These are phyloP conservation scores for Solanum virginianum DNA, from an alignment of 257 asterid species.

Conservation along the genomic window DNA sequence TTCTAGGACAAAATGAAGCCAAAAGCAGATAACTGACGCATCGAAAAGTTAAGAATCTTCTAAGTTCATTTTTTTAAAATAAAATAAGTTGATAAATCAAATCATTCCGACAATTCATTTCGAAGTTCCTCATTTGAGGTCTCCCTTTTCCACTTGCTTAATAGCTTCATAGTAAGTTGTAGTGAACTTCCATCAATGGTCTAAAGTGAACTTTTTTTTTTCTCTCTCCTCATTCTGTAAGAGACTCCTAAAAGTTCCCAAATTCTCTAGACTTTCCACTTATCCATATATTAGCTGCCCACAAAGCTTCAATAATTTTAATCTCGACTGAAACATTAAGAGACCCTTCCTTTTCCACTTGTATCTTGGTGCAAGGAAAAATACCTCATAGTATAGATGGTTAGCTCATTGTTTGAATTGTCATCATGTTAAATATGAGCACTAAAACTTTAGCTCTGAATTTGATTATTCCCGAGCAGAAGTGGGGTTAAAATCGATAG, in stretches of 20 bases:
- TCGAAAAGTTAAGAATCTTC: neutral
- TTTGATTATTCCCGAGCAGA: no score
- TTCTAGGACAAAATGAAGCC: neutral
- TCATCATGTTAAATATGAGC: no score
- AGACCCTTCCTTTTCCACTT: neutral
- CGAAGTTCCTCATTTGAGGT: neutral
- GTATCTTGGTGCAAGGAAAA: neutral
- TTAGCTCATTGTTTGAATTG: no score
- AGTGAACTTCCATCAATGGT: neutral
- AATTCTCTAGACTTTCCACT: neutral
- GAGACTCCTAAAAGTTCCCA: no score
- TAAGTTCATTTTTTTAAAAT: neutral
- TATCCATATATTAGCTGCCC: neutral
- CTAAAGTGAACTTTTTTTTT: neutral
- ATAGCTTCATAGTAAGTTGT: neutral
- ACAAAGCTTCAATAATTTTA: neutral
- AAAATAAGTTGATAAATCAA: neutral
- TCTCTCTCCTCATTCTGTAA: no score
- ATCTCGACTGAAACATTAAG: neutral
- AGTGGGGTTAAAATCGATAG: neutral
- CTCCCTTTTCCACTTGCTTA: neutral
- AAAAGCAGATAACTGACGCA: neutral
- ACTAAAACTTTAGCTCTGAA: no score
- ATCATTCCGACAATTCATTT: neutral
- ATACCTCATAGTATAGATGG: neutral